Evolutionary conservation across 352 stramenopile species (phyloP).

Genomic region (Discostella stelligera): DNA sequence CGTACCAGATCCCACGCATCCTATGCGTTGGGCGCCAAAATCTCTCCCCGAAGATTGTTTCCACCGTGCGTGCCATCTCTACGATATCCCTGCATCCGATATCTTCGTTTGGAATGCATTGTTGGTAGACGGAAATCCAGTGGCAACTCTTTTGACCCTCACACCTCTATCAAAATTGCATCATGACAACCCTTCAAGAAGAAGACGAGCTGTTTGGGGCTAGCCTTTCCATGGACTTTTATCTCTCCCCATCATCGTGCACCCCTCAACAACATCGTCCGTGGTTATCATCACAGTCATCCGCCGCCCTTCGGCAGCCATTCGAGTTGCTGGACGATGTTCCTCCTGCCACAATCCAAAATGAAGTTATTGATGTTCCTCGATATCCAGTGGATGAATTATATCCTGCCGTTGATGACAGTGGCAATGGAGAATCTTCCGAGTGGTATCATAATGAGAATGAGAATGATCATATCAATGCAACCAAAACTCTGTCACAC

Average conservation of each 20-base stretch:
- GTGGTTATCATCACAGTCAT: slow-evolving; percentile 17
- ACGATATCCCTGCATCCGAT: too few species aligned
- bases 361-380: not conserved
- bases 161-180: not conserved
- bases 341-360: slow-evolving; percentile 21
- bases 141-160: not conserved
- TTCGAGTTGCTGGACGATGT: slow-evolving; percentile 52
- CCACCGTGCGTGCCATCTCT: too few species aligned
- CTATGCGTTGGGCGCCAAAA: too few species aligned
- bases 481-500: not conserved
- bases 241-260: slow-evolving; percentile 1
- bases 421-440: slow-evolving; percentile 26
- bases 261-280: not conserved
- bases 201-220: slow-evolving; percentile 48
- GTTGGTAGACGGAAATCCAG: not conserved
- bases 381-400: slow-evolving; percentile 42
- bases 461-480: slow-evolving; percentile 1
- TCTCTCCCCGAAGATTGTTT: too few species aligned
- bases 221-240: slow-evolving; percentile 41
- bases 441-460: slow-evolving; percentile 14
- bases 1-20: too few species aligned
- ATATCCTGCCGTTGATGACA: slow-evolving; percentile 29
- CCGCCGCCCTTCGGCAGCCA: slow-evolving; percentile 25
- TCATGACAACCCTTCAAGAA: slow-evolving; percentile 35
- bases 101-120: too few species aligned